A percentile compares a stretch with the other conserved stretches of the same genome.
Evolutionary conservation across 176 grass and related monocot genomes (phyloP).

Genomic region (Melocanna baccifera): DNA sequence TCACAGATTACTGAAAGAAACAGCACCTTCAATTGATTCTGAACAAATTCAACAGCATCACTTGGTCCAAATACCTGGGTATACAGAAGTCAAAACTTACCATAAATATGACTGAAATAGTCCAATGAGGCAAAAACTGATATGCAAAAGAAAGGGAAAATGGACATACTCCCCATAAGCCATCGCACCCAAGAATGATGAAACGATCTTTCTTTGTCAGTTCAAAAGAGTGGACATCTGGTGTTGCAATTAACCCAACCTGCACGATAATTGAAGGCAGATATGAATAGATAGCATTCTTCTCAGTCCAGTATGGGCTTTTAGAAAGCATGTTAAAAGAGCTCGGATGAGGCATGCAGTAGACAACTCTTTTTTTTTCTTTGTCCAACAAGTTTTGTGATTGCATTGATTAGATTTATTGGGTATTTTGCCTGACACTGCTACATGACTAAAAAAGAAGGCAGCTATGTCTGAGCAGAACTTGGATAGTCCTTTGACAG

Average conservation of each 20-base stretch:
- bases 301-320: not conserved
- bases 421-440: not conserved
- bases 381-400: not conserved
- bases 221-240: constrained; percentile 92
- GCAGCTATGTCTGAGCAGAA: not conserved
- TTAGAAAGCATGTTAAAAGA: not conserved
- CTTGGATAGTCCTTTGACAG: not conserved
- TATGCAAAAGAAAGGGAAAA: not conserved
- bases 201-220: constrained; percentile 74
- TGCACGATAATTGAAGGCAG: constrained; percentile 18
- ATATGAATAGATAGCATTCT: not conserved
- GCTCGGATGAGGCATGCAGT: not conserved
- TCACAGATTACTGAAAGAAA: not conserved
- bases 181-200: constrained; percentile 90
- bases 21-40: constrained; percentile 76
- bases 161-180: constrained; percentile 84
- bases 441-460: not conserved
- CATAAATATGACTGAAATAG: not conserved
- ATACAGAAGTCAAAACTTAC: not conserved
- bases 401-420: not conserved
- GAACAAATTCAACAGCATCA: constrained; percentile 93
- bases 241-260: constrained; percentile 82
- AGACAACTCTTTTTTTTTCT: not conserved
- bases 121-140: not conserved
- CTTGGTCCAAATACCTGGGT: constrained; percentile 81